phyloP scores from a whole-genome alignment of 768 basidiomycete genomes.

The Panus rudis region DNA sequence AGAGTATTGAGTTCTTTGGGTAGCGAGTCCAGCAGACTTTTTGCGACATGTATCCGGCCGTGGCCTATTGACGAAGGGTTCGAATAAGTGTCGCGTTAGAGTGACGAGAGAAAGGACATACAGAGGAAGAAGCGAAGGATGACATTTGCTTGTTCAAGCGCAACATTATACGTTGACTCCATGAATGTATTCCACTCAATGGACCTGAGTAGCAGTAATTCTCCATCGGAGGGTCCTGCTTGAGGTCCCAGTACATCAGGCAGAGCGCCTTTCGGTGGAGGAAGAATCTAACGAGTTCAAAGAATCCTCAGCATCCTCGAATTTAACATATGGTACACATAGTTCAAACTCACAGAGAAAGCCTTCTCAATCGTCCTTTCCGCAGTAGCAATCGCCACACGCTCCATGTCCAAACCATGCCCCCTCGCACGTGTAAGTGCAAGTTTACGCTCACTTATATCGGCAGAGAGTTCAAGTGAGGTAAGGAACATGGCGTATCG shows the following conservation, averaged over 20 bases:
- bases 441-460: slow-evolving; percentile 54
- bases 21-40: slow-evolving; percentile 48
- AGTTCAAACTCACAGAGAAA: slow-evolving; percentile 42
- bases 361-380: slow-evolving; percentile 69
- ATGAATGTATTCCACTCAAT: slow-evolving; percentile 91
- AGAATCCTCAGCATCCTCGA: slow-evolving; percentile 6
- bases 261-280: slow-evolving; percentile 45
- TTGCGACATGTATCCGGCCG: slow-evolving; percentile 70
- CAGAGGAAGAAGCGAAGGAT: slow-evolving; percentile 88
- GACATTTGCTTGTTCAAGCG: slow-evolving; percentile 81
- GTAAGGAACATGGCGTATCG: slow-evolving; percentile 89
- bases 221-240: slow-evolving; percentile 47
- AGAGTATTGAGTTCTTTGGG: slow-evolving; percentile 59
- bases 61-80: slow-evolving; percentile 38
- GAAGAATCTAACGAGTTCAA: slow-evolving; percentile 38
- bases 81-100: neutral
- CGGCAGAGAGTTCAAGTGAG: slow-evolving; percentile 58
- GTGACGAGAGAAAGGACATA: slow-evolving; percentile 28
- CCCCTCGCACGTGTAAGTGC: slow-evolving; percentile 74
- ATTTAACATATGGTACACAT: slow-evolving; percentile 1
- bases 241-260: slow-evolving; percentile 56
- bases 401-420: slow-evolving; percentile 76
- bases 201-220: slow-evolving; percentile 68
- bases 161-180: slow-evolving; percentile 65
- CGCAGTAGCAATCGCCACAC: slow-evolving; percentile 76